Evolutionary conservation across 2,329 filamentous ascomycete species (phyloP), one percentile per base, ranked within the genome.

Genomic region (Talaromyces sp.): DNA sequence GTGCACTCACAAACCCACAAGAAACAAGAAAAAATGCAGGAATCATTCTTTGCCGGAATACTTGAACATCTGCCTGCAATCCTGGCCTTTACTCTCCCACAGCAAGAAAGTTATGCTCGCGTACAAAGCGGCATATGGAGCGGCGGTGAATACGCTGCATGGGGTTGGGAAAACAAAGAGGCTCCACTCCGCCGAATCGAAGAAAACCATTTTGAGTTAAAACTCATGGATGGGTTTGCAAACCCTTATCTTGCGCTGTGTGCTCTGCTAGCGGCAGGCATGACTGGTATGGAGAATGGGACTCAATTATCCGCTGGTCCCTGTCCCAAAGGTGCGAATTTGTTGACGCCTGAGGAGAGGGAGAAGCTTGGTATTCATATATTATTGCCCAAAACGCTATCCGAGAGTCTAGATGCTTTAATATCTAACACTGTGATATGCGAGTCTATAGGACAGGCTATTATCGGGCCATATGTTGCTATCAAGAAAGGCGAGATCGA

Each of bases 131-230:
- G 71, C 0, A 70, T 70, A n/a, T 73, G 70, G 68, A 70, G 69
- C 37, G 72, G 72, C 19, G 68, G 68, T 8, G 71, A 73, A 16
- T 74, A 69, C 54, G 69, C 70, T 1, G 65, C 66, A 5, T 74
- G 72, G 70, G 68, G 70, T 5, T 72, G 68, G 67, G 67, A 69
- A 58, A 74, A 73, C 52, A 71, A 71, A 22, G 72, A 72, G 54
- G 68, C 67, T 2, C 64, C 70, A 7, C 62, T 75, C 10, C 71
- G 72, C 2, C 68, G 68, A 13, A 68, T 73, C 16, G 48, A 48
- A n/a, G 9, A 48, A 0, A 70, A 71, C 14, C 65, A 70, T 8
- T 73, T 72, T 50, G 72, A 73, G 58, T 33, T 73, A 10, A 74
- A 73, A 60, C 60, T 71, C 5, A 64, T 72, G 62, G 71, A 72